phyloP scores from a whole-genome alignment of 495 filamentous ascomycete genomes.

The Pseudoneurospora amorphoporcata region DNA sequence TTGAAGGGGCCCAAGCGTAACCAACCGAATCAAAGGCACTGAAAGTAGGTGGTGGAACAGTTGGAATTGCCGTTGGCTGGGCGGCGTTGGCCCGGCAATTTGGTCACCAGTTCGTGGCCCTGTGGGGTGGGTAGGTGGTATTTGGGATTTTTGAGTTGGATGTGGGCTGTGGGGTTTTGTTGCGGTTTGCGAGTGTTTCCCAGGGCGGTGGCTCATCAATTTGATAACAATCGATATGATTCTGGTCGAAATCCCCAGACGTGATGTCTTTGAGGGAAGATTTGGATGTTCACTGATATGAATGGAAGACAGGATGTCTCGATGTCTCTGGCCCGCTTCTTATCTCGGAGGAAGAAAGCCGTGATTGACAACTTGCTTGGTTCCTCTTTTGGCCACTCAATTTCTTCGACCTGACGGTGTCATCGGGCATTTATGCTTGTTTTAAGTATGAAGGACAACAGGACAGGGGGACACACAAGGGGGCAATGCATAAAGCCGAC shows the following conservation, averaged over 20 bases:
- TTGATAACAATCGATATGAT: neutral
- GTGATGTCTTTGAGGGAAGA: neutral
- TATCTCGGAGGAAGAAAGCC: neutral
- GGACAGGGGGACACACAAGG: neutral
- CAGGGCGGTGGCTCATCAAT: neutral
- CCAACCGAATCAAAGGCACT: neutral
- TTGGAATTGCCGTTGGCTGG: neutral
- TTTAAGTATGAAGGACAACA: neutral
- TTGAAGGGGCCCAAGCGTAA: neutral
- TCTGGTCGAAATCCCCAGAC: neutral
- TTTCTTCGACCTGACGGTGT: neutral
- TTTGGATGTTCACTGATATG: neutral
- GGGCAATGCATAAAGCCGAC: neutral
- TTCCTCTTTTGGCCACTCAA: neutral
- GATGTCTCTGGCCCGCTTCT: neutral
- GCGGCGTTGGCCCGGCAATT: neutral
- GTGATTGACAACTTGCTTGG: neutral
- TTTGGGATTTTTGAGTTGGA: neutral
- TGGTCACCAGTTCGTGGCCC: neutral
- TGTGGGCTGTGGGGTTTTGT: neutral
- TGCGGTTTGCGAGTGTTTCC: neutral
- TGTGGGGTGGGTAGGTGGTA: neutral
- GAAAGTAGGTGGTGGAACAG: neutral
- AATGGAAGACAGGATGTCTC: neutral
- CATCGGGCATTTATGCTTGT: neutral